Conservation (phyloP, 2,329 filamentous ascomycete species). For the Sarocladiaceae sp. region DNA sequence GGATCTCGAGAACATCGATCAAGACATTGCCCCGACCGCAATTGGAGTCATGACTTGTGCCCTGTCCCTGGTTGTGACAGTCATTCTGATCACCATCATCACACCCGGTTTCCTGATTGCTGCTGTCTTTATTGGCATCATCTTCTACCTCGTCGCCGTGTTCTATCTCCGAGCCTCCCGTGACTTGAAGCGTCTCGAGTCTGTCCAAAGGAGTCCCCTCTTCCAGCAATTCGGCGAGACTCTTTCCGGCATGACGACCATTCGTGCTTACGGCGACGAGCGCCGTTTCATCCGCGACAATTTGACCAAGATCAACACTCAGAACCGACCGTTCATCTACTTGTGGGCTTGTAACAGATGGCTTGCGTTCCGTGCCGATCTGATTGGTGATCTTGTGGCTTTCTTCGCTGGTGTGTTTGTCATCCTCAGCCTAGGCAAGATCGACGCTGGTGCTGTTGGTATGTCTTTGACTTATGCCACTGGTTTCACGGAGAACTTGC, state of each 20-base stretch:
- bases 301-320: conserved; percentile 78
- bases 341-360: conserved; percentile 96
- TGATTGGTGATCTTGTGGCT: conserved; percentile 83
- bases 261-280: conserved; percentile 93
- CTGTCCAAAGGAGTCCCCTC: conserved; percentile 86
- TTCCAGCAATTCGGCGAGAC: conserved; percentile 99
- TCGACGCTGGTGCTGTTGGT: conserved; percentile 89
- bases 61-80: conserved; percentile 72
- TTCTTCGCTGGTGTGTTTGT: conserved; percentile 95
- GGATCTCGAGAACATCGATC: conserved; percentile 90
- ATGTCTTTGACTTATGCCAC: conserved; percentile 94
- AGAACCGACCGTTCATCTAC: conserved; percentile 91
- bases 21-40: conserved; percentile 90
- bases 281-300: conserved; percentile 92
- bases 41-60: conserved; percentile 68
- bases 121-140: conserved; percentile 73
- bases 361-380: conserved; percentile 88
- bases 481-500: conserved; percentile 91
- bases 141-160: conserved; percentile 78
- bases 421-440: conserved; percentile 72
- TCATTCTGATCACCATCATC: conserved; percentile 80
- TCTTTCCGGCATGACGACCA: conserved; percentile 89
- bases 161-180: conserved; percentile 93
- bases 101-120: conserved; percentile 90
- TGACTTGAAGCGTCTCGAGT: conserved; percentile 92